Base-by-base conservation (phyloP, 106 monocot genomes). In the Amphibolis antarctica region DNA sequence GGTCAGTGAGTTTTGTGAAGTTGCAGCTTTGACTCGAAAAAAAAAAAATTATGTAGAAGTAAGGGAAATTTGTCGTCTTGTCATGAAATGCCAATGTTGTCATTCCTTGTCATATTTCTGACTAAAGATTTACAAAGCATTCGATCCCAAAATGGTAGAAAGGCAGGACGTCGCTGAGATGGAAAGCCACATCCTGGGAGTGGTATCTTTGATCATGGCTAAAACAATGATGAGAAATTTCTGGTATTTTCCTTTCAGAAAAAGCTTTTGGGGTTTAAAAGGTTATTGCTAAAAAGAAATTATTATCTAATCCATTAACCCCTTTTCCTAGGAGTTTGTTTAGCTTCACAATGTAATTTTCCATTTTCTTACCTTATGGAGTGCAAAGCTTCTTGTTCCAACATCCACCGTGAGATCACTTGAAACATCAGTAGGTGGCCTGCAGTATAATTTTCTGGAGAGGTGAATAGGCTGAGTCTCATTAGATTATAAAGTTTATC, bases 381-480 rank as follows among this genome's bases (percentile, higher is more conserved):
- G 93, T 25, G 85, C 74, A 52, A 93, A 93, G 68, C 56, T 83
- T 31, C 76, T 56, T 26, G 77, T 72, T 23, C 93, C 93, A 19
- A 93, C 82, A 76, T 93, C 88, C 14, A 93, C 83, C 17, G 76
- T 85, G 69, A 88, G 88, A 73, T 93, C 88, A 73, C 93, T 85
- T 10, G 88, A 76, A 51, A 88, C 85, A 71, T 93, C 88, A 43
- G 88, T 74, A 31, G 74, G 78, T 4, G 82, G 80, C 88, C 93
- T 93, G 75, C 27, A 68, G 17, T 25, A 15, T 12, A 46, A 47
- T 48, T 12, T 9, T 45, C 12, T 9, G 45, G 45, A 12, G 45
- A n/a, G n/a, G n/a, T n/a, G n/a, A n/a, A n/a, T n/a, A n/a, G n/a
- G n/a, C n/a, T n/a, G n/a, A n/a, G n/a, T n/a, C n/a, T n/a, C n/a